Evolutionary conservation across 1,139 yeast species (phyloP).

Genomic region (Debaryomycetaceae sp.): DNA sequence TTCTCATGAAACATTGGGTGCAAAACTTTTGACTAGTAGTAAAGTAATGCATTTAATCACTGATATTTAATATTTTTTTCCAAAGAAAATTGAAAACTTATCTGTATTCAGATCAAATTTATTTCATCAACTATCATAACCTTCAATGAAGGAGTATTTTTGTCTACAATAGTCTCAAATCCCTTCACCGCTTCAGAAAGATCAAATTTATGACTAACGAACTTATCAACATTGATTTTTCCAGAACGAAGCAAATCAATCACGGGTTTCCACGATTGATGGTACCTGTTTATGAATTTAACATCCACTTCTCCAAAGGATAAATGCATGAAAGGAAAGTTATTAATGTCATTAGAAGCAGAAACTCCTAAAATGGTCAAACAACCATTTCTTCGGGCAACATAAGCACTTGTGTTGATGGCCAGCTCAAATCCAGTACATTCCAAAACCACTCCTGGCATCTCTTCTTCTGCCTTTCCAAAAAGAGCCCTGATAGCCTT

Average conservation of each 20-base stretch:
- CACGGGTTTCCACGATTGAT: conserved; percentile 34
- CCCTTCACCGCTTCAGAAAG: conserved; percentile 25
- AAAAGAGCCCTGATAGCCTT: conserved; percentile 22
- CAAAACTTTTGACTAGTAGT: too few relatives aligned
- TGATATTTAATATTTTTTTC: too few relatives aligned
- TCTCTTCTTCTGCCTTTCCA: conserved; percentile 21
- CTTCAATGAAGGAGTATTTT: conserved; percentile 10
- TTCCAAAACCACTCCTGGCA: conserved; percentile 21
- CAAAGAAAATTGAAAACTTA: too few relatives aligned
- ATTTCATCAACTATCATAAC: conserved; percentile 9
- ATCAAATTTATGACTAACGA: conserved; percentile 24
- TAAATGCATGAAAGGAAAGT: conserved; percentile 38
- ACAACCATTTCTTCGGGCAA: conserved; percentile 30
- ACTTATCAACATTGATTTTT: conserved; percentile 20
- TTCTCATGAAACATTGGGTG: too few relatives aligned
- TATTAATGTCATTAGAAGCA: conserved; percentile 28
- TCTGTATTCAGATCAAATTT: not conserved
- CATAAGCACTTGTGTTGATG: conserved; percentile 27
- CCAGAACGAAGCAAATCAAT: conserved; percentile 23
- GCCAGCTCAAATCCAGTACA: conserved; percentile 29
- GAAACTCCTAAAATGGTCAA: conserved; percentile 37
- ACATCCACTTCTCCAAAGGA: conserved; percentile 37
- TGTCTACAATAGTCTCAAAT: conserved; percentile 21
- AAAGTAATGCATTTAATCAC: too few relatives aligned
- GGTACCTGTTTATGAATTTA: conserved; percentile 35